Evolutionary conservation across 805 yeast genomes (phyloP), one percentile per base, ranked within the genome.

Genomic region (Pichia californica): DNA sequence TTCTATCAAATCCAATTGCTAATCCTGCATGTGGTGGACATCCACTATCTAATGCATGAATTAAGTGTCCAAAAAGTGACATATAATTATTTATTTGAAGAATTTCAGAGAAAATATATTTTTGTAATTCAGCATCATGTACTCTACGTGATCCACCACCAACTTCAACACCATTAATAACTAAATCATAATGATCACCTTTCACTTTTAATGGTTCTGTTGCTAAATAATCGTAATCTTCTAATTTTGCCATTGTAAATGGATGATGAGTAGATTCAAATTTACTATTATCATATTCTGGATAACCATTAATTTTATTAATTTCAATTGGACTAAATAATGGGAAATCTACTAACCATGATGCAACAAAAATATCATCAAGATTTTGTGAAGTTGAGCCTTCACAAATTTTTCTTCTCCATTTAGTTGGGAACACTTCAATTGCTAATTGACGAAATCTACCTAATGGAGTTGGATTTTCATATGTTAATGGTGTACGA

Each of bases 1-100:
- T 68, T 49, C 99, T 69, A 60, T 93, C 99, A 52, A 93, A 85
- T 0, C 99, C 99, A 29, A 93, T 70, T 0, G 99, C 99, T 31
- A 93, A 69, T 0, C 99, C 99, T 2, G 97, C 96, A 64, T 93
- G 99, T 1, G 99, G 99, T 1, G 99, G 99, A 56, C 98, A 88
- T 1, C 99, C 99, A 66, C 84, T 77, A 20, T 76, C 77, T 43
- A 93, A 75, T 0, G 96, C 96, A 32, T 71, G 68, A 27, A 93
- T 68, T 32, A 93, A 68, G 63, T 93, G 99, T 0, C 96, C 95
- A 67, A 93, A 93, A 8, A 88, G 66, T 29, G 60, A 57, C 36
- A 80, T 71, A 23, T 85, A 74, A 49, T 86, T 66, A 1, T 56
- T 38, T 11, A 93, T 81, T 7, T 72, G 63, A 26, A 93, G 69